Percentiles rank a stretch among this genome's conserved stretches.
These are phyloP conservation scores for Yarrowia sp. DNA, from an alignment of 805 yeast species.

Conservation along the genomic window DNA sequence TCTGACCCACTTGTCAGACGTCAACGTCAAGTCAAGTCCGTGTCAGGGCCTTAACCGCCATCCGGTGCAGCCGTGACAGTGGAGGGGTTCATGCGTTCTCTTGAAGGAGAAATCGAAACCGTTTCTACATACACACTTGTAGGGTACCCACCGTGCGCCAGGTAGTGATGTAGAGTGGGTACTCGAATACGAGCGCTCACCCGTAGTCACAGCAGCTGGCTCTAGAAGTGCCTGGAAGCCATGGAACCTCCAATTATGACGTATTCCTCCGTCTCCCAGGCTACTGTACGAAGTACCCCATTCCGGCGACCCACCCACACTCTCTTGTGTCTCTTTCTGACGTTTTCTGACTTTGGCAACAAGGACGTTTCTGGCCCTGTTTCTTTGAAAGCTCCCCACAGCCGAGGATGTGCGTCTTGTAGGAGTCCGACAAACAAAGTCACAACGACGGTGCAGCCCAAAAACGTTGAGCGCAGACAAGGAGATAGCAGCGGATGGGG, in stretches of 20 bases:
- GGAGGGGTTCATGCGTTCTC: not conserved
- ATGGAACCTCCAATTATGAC: not conserved
- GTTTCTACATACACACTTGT: slow-evolving; percentile 5
- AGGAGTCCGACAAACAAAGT: slow-evolving; percentile 25
- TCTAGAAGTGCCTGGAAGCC: too few relatives aligned
- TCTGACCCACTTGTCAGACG: not conserved
- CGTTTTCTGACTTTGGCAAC: too few relatives aligned
- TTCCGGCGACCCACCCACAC: too few relatives aligned
- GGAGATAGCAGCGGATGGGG: too few relatives aligned
- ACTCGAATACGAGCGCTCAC: too few relatives aligned
- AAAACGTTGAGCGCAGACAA: slow-evolving; percentile 5
- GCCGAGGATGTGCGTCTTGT: slow-evolving; percentile 20
- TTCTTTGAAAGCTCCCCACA: slow-evolving; percentile 3
- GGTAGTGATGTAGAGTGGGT: too few relatives aligned
- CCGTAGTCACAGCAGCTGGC: too few relatives aligned
- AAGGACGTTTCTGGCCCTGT: too few relatives aligned
- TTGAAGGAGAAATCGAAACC: not conserved
- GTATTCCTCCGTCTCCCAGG: not conserved
- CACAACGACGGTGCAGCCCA: slow-evolving; percentile 8
- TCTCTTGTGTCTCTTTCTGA: too few relatives aligned
- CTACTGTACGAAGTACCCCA: too few relatives aligned
- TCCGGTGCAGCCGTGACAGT: slow-evolving; percentile 24
- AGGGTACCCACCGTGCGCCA: not conserved
- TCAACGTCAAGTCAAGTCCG: not conserved
- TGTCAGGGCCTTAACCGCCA: slow-evolving; percentile 25